phyloP scores from a whole-genome alignment of 148 eudicot species.

The Oxyria digyna region DNA sequence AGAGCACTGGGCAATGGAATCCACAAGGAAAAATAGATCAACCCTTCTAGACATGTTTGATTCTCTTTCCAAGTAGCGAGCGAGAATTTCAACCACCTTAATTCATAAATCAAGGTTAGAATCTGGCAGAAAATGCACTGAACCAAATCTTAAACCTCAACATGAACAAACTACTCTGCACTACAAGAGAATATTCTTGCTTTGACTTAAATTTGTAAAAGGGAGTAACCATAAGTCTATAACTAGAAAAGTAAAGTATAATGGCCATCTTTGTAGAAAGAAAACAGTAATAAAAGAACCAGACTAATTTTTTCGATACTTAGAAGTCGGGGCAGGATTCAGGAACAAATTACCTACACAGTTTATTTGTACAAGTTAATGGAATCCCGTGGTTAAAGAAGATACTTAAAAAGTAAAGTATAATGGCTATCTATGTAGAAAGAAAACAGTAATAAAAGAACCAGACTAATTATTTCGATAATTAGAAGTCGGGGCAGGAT shows the following conservation, averaged over 20 bases:
- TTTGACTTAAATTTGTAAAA: background rate
- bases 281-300: background rate
- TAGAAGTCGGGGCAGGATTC: background rate
- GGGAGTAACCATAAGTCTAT: background rate
- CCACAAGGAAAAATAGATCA: conserved; percentile 95
- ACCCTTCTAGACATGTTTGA: conserved; percentile 53
- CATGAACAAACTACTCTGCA: background rate
- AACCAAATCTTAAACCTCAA: background rate
- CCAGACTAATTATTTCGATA: background rate
- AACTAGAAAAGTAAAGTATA: background rate
- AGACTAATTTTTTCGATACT: background rate
- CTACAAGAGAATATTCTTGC: background rate
- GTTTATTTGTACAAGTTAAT: background rate
- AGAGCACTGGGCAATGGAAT: conserved; percentile 77
- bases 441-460: background rate
- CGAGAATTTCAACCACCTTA: conserved; percentile 82
- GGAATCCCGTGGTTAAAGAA: background rate
- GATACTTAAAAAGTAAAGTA: background rate
- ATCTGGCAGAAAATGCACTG: background rate
- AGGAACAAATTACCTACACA: background rate
- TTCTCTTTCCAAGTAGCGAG: conserved; percentile 61
- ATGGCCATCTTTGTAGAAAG: background rate
- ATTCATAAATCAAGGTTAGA: conserved; percentile 9
- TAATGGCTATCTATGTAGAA: background rate
- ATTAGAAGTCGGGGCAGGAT: background rate